phyloP scores from a whole-genome alignment of 2,329 filamentous ascomycete genomes.

The Ophiostoma sp. region DNA sequence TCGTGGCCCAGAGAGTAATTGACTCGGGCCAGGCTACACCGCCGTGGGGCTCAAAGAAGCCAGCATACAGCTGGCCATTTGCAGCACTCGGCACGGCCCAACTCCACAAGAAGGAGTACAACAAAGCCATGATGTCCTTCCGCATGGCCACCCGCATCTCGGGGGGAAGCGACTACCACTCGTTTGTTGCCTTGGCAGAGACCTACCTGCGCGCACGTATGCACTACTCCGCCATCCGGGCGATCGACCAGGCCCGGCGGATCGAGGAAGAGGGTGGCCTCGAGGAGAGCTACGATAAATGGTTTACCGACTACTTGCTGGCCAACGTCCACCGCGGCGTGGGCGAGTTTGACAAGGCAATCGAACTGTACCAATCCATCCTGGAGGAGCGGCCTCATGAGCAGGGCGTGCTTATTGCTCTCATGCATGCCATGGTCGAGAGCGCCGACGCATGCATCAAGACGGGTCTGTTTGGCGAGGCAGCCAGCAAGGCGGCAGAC shows the following conservation, averaged over 20 bases:
- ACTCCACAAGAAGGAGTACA: conserved; percentile 83
- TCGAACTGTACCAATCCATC: conserved; percentile 69
- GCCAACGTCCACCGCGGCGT: conserved; percentile 91
- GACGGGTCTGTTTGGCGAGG: conserved; percentile 80
- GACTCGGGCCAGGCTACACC: conserved; percentile 91
- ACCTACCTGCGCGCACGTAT: conserved; percentile 92
- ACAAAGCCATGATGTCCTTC: conserved; percentile 84
- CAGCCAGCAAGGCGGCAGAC: conserved; percentile 62
- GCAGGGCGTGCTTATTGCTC: conserved; percentile 78
- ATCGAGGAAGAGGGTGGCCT: conserved; percentile 57
- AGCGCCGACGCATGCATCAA: conserved; percentile 71
- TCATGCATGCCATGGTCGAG: conserved; percentile 84
- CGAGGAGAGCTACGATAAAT: conserved; percentile 61
- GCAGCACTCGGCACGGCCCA: conserved; percentile 90
- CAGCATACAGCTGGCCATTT: conserved; percentile 92
- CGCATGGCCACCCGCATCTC: conserved; percentile 79
- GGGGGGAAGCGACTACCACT: conserved; percentile 77
- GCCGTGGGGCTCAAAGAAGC: conserved; percentile 85
- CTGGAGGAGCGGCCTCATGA: conserved; percentile 63
- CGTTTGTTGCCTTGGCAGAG: conserved; percentile 94
- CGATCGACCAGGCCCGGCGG: conserved; percentile 76
- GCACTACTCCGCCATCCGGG: conserved; percentile 89
- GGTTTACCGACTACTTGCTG: conserved; percentile 96
- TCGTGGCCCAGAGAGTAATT: conserved; percentile 82
- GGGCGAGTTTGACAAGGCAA: conserved; percentile 81